These are phyloP conservation scores for Syzygium aromaticum DNA, from an alignment of 345 rosid species.

Conservation along the genomic window DNA sequence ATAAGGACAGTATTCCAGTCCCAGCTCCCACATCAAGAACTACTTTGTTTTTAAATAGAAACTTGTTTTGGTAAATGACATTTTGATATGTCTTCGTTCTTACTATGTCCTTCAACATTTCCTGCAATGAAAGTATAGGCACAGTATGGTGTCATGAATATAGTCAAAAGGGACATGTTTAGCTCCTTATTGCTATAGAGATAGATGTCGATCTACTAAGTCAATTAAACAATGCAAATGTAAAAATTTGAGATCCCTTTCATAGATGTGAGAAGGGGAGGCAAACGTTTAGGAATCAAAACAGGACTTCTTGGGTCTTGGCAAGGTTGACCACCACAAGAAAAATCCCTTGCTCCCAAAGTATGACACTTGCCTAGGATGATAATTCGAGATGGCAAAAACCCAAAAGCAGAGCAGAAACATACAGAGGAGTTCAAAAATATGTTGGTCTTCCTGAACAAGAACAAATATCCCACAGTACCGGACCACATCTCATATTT, in stretches of 20 bases:
- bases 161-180: background rate
- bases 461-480: background rate
- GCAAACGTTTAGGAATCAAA: background rate
- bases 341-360: background rate
- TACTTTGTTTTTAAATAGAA: constrained; percentile 79
- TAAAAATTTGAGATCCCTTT: background rate
- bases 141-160: background rate
- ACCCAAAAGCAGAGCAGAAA: background rate
- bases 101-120: constrained; percentile 93
- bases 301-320: background rate
- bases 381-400: background rate
- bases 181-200: background rate
- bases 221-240: background rate
- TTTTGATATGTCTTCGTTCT: constrained; percentile 96
- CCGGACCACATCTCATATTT: background rate
- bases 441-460: background rate
- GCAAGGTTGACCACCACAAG: background rate
- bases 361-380: background rate
- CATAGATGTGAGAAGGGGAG: background rate
- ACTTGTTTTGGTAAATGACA: constrained; percentile 87
- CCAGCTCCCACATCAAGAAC: constrained; percentile 99
- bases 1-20: constrained; percentile 89
- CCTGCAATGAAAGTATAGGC: constrained; percentile 39
- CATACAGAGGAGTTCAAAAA: background rate
- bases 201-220: background rate